These are phyloP conservation scores for Fraxinus quadrangulata DNA, from an alignment of 257 asterid genomes.

Conservation along the genomic window DNA sequence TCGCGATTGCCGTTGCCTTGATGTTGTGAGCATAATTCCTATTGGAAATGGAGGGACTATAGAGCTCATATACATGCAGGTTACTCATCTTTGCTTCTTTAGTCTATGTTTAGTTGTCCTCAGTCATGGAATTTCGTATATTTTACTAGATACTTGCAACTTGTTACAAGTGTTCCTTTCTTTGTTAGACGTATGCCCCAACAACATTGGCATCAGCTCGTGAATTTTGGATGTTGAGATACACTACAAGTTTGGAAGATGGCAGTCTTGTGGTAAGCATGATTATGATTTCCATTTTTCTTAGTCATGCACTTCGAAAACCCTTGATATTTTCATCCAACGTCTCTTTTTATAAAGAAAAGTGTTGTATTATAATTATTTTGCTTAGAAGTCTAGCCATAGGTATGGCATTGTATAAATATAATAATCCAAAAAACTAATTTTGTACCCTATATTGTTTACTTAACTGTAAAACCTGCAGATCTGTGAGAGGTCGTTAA, in stretches of 20 bases:
- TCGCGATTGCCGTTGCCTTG: constrained; percentile 85
- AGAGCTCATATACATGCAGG: constrained; percentile 93
- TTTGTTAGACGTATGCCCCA: constrained; percentile 80
- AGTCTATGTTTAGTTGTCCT: neutral
- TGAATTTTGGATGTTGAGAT: constrained; percentile 93
- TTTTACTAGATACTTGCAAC: neutral
- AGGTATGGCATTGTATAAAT: neutral
- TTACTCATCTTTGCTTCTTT: constrained; percentile 6
- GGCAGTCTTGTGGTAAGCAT: constrained; percentile 89
- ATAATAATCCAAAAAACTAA: too few species aligned
- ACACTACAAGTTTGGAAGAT: constrained; percentile 76
- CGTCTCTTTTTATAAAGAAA: neutral
- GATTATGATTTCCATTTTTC: neutral
- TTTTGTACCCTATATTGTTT: neutral
- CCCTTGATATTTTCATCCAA: neutral
- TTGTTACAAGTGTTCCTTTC: neutral
- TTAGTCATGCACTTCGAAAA: neutral
- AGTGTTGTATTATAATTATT: too few species aligned
- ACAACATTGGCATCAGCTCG: constrained; percentile 94
- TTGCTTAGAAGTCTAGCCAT: neutral
- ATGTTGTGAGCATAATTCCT: constrained; percentile 70
- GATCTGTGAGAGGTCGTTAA: constrained; percentile 93
- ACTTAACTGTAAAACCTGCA: constrained; percentile 25
- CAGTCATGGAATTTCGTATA: neutral
- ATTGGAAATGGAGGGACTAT: constrained; percentile 93